phyloP scores from a whole-genome alignment of 1,139 yeast genomes.

The Blastobotrys ciferrii region DNA sequence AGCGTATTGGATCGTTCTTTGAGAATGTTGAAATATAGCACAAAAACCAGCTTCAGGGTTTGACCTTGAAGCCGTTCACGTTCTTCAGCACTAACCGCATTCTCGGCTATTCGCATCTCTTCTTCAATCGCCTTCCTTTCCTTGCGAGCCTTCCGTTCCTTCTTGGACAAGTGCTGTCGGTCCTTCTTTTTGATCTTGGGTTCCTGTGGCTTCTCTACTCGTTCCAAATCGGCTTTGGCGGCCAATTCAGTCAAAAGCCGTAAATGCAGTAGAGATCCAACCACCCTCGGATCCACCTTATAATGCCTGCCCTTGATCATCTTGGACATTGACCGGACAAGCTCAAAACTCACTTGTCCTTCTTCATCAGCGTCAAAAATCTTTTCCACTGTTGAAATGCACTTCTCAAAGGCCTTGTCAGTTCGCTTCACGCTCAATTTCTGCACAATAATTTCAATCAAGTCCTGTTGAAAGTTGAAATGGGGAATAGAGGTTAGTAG shows the following conservation, averaged over 20 bases:
- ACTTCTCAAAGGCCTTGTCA: constrained; percentile 51
- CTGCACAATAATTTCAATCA: constrained; percentile 64
- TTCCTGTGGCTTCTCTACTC: constrained; percentile 45
- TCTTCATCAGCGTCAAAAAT: constrained; percentile 66
- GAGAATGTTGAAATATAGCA: constrained; percentile 73
- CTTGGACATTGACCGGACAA: constrained; percentile 64
- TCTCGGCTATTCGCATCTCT: constrained; percentile 84
- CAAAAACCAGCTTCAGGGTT: constrained; percentile 67
- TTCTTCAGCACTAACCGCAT: constrained; percentile 81
- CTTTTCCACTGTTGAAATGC: constrained; percentile 64
- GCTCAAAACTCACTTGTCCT: constrained; percentile 78
- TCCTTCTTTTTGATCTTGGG: constrained; percentile 74
- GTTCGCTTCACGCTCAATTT: constrained; percentile 31
- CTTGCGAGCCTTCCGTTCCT: constrained; percentile 81
- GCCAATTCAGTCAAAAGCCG: constrained; percentile 71
- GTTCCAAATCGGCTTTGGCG: constrained; percentile 56
- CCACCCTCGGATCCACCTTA: constrained; percentile 78
- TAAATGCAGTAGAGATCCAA: constrained; percentile 70
- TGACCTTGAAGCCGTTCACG: constrained; percentile 83
- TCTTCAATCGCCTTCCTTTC: constrained; percentile 85
- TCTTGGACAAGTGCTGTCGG: constrained; percentile 82
- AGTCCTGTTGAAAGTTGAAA: constrained; percentile 76
- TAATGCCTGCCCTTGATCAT: constrained; percentile 71
- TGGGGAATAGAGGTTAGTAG: constrained; percentile 65
- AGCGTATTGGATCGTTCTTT: constrained; percentile 62